Conservation (phyloP, 2,329 filamentous ascomycete genomes). For the Botrytis squamosa region DNA sequence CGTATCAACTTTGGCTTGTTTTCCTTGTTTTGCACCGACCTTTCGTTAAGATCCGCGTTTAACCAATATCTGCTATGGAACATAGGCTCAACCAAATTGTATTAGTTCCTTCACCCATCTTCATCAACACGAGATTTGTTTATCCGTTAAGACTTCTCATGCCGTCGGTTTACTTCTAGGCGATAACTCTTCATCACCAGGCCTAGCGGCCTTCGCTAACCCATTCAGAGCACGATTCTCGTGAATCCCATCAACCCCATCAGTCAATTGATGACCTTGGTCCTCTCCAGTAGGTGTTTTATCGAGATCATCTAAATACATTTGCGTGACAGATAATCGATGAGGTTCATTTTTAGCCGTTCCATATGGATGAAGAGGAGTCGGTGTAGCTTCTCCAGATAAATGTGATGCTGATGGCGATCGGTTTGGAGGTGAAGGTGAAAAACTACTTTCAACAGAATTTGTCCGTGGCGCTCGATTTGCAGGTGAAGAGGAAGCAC, state of each 20-base stretch:
- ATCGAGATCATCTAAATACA: background rate
- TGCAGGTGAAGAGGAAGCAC: background rate
- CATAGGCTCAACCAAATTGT: background rate
- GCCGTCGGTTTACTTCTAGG: slow-evolving; percentile 11
- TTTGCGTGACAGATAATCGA: background rate
- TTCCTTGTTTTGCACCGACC: background rate
- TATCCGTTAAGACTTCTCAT: background rate
- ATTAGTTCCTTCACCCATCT: background rate
- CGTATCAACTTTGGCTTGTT: background rate
- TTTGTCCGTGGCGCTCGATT: background rate
- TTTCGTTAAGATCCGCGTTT: background rate
- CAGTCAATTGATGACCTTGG: background rate
- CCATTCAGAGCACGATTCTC: background rate
- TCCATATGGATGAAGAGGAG: background rate
- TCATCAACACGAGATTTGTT: background rate
- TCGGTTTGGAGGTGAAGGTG: background rate
- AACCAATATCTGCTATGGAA: background rate
- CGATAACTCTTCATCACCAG: background rate
- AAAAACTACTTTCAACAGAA: background rate
- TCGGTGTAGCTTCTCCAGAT: slow-evolving; percentile 3
- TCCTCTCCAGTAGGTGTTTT: background rate
- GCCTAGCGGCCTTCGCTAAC: too few relatives aligned
- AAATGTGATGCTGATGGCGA: background rate
- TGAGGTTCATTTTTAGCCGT: background rate
- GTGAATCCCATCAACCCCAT: background rate